Percentiles rank a stretch among this genome's conserved stretches.
These are phyloP conservation scores for Aspergillus sp. DNA, from an alignment of 2,329 filamentous ascomycete species.

Conservation along the genomic window DNA sequence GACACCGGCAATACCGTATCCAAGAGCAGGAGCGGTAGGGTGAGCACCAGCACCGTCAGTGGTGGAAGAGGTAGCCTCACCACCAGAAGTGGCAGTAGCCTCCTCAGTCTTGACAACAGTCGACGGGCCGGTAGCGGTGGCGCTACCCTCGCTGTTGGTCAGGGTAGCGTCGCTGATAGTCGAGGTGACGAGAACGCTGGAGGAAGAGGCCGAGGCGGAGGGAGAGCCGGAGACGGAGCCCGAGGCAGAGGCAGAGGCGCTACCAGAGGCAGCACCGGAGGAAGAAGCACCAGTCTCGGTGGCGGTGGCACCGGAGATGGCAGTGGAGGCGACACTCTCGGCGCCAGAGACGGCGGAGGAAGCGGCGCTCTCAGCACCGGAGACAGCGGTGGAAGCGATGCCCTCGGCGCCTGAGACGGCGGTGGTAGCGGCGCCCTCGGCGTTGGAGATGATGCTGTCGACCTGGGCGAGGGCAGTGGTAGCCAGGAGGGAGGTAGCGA, in stretches of 20 bases:
- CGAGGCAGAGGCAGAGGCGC: constrained; percentile 2
- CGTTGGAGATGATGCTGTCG: constrained; percentile 12
- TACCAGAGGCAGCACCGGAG: constrained; percentile 1
- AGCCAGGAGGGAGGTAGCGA: constrained; percentile 20
- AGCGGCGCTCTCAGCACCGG: constrained; percentile 11
- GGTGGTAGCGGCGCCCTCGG: constrained; percentile 8
- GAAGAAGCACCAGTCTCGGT: constrained; percentile 1
- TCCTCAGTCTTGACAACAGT: not conserved
- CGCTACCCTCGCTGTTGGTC: constrained; percentile 14
- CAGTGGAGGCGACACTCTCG: not conserved
- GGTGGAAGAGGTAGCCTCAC: constrained; percentile 6
- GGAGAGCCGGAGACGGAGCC: too few species aligned
- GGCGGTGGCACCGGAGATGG: not conserved
- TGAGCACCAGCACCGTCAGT: constrained; percentile 15
- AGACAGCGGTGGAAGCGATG: constrained; percentile 5
- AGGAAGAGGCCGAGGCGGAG: not conserved
- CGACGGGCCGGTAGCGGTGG: constrained; percentile 5
- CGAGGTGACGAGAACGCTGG: not conserved
- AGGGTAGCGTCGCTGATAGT: constrained; percentile 4
- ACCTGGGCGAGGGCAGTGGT: constrained; percentile 9
- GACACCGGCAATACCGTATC: constrained; percentile 15
- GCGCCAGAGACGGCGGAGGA: constrained; percentile 7
- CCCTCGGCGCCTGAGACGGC: constrained; percentile 12
- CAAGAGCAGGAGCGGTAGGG: constrained; percentile 13
- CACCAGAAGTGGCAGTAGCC: not conserved